Evolutionary conservation across 1,284 basidiomycete species (phyloP).

Genomic region (Athelia psychrophila): DNA sequence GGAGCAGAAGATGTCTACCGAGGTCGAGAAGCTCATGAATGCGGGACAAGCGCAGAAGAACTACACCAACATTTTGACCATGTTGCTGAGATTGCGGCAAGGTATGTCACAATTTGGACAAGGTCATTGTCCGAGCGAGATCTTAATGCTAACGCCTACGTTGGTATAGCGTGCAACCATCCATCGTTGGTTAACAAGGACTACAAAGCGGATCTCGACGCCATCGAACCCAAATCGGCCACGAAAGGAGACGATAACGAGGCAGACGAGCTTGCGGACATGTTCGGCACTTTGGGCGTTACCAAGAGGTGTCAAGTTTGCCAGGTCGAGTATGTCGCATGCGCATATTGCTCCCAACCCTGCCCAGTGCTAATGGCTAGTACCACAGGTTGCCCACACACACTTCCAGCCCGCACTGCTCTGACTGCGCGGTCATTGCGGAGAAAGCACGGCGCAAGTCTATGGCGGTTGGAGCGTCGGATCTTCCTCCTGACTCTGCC

Average conservation of each 20-base stretch:
- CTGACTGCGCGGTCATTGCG: slow-evolving; percentile 55
- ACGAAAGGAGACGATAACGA: slow-evolving; percentile 50
- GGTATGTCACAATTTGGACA: slow-evolving; percentile 42
- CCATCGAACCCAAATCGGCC: slow-evolving; percentile 59
- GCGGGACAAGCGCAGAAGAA: slow-evolving; percentile 54
- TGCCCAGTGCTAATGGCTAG: neutral
- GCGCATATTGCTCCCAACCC: neutral
- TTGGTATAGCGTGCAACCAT: slow-evolving; percentile 78
- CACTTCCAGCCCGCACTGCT: slow-evolving; percentile 41
- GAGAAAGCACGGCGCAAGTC: slow-evolving; percentile 32
- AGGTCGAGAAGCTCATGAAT: slow-evolving; percentile 70
- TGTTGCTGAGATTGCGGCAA: slow-evolving; percentile 87
- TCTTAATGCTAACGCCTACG: slow-evolving; percentile 3
- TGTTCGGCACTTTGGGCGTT: slow-evolving; percentile 73
- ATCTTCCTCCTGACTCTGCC: slow-evolving; percentile 68
- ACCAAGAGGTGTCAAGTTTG: slow-evolving; percentile 75
- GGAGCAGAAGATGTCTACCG: slow-evolving; percentile 70
- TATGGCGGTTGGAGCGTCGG: slow-evolving; percentile 15
- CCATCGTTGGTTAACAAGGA: slow-evolving; percentile 79
- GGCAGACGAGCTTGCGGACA: slow-evolving; percentile 79
- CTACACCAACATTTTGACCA: slow-evolving; percentile 83
- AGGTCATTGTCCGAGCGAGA: no score
- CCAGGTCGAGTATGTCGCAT: slow-evolving; percentile 55
- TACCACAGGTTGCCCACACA: slow-evolving; percentile 3
- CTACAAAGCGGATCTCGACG: slow-evolving; percentile 70